Conservation (phyloP, 352 stramenopile species). For the Thalassiosira pacifica region DNA sequence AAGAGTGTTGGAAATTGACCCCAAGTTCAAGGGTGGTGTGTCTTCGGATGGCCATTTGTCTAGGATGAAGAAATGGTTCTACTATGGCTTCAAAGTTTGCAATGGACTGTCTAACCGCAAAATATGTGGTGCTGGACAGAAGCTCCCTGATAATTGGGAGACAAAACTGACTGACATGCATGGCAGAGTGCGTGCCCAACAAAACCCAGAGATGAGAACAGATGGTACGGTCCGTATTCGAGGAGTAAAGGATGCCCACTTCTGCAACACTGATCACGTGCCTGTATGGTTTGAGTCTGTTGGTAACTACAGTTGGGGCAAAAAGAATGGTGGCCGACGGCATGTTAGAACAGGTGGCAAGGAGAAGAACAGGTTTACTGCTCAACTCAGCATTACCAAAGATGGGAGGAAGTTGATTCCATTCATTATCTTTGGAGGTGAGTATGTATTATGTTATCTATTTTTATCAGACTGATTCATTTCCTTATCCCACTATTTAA, state of each 20-base stretch:
- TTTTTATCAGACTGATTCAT: background rate
- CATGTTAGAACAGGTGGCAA: slow-evolving; percentile 31
- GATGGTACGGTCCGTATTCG: background rate
- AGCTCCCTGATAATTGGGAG: background rate
- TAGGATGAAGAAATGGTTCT: slow-evolving; percentile 31
- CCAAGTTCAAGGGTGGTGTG: slow-evolving; percentile 5
- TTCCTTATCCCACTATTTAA: background rate
- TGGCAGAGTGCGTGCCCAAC: background rate
- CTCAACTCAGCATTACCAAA: slow-evolving; percentile 15
- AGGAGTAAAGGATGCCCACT: slow-evolving; percentile 11
- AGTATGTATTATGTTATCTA: background rate
- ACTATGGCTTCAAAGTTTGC: slow-evolving; percentile 12
- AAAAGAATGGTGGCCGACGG: slow-evolving; percentile 27
- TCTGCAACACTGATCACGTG: slow-evolving; percentile 43
- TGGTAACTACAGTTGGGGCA: slow-evolving; percentile 19
- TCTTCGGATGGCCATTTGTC: background rate
- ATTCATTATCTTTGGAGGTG: slow-evolving; percentile 47
- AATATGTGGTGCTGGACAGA: slow-evolving; percentile 27
- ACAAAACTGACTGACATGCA: background rate
- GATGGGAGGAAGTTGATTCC: slow-evolving; percentile 23
- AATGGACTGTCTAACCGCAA: slow-evolving; percentile 8
- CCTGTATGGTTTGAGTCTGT: slow-evolving; percentile 33
- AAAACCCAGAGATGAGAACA: background rate
- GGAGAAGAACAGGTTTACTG: slow-evolving; percentile 40
- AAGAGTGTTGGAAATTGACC: slow-evolving; percentile 16